Evolutionary conservation across 1,284 basidiomycete genomes (phyloP), one percentile per base, ranked within the genome.

Genomic region (Pterulicium gracile): DNA sequence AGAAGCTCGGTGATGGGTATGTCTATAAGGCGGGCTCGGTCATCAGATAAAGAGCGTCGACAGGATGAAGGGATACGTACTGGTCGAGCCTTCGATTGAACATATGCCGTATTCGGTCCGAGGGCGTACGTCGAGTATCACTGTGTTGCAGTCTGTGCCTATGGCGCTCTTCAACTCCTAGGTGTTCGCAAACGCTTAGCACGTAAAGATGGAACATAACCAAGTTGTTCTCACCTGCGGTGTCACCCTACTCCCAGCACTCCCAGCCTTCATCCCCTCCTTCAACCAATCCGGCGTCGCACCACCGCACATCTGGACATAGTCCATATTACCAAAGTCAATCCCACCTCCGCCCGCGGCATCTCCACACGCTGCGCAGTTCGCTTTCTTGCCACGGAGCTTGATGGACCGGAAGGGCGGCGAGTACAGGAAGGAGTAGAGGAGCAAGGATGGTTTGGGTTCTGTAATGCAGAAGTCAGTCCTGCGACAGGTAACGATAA

Each of bases 71-170:
- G 24, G 5, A n/a, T 2, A 68, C 83, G 55, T 52, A 95, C 93
- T 93, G 46, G 63, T 72, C 3, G 89, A 90, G 1, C 68, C 68
- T 2, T 84, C 80, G 18, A 98, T 61, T 46, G 79, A 77, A 52
- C 91, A 93, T 35, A 98, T 97, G 0, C 81, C 84, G 60, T 82
- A 98, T 62, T 98, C 94, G 0, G 76, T 77, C 24, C 67, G 63
- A 1, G 89, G 77, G 14, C 96, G 75, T 3, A 96, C 92, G 55
- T 98, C 96, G 14, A 98, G 66, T 5, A 97, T 58, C 1, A 59
- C 58, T 1, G 64, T 55, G n/a, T 57, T 50, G 23, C 59, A 50
- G 19, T 53, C 53, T 4, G 56, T 54, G 17, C 64, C 52, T 2
- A 80, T 50, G 14, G 61, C 55, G 43, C 60, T 55, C 47, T 68